A percentile compares a stretch with the other conserved stretches of the same genome.
Conservation (phyloP, 257 asterid species). For the Scutellaria baicalensis region DNA sequence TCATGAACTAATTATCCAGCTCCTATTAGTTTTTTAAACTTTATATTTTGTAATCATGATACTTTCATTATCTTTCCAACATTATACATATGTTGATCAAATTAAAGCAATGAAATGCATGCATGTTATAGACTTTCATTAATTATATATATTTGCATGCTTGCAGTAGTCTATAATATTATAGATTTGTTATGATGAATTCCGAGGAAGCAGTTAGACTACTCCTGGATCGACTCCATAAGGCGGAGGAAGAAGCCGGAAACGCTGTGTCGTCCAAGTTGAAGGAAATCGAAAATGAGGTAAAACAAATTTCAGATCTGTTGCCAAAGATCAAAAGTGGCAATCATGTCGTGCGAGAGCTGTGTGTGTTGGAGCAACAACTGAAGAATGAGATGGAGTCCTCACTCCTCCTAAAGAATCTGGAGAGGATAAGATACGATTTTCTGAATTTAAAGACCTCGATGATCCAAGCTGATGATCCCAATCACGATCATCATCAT, state of each 20-base stretch:
- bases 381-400: not conserved
- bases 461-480: not conserved
- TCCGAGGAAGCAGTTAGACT: constrained; percentile 2
- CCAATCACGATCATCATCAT: not conserved
- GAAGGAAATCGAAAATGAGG: not conserved
- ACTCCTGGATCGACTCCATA: too few species aligned
- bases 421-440: not conserved
- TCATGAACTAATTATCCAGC: too few species aligned
- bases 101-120: too few species aligned
- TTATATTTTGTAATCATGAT: too few species aligned
- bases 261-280: not conserved
- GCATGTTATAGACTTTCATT: too few species aligned
- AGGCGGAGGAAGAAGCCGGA: not conserved
- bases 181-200: not conserved
- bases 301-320: not conserved
- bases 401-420: not conserved
- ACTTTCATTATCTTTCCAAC: too few species aligned
- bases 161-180: too few species aligned
- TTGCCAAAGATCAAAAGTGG: not conserved
- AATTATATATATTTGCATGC: too few species aligned
- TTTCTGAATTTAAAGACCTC: not conserved
- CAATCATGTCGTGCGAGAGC: not conserved
- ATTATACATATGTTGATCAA: too few species aligned
- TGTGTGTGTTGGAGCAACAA: not conserved
- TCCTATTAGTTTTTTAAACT: too few species aligned